These are phyloP conservation scores for Ustilago loliicola DNA, from an alignment of 1,284 basidiomycete species.

Conservation along the genomic window DNA sequence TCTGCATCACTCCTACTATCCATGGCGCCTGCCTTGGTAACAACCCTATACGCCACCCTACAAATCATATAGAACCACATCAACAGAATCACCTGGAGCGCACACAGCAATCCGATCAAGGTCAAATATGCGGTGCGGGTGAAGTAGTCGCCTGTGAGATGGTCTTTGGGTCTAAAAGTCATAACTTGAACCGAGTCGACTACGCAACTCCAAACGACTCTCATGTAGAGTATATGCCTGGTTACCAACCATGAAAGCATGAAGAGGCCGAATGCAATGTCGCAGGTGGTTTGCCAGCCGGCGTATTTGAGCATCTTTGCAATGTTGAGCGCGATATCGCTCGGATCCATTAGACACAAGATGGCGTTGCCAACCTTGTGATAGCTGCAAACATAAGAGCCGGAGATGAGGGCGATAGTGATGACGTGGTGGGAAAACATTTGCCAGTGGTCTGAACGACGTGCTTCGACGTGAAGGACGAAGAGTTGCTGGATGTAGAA, in stretches of 20 bases:
- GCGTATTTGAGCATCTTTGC: constrained; percentile 96
- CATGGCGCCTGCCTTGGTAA: constrained; percentile 82
- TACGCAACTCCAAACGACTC: constrained; percentile 59
- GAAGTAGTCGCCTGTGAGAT: constrained; percentile 30
- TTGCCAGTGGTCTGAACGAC: constrained; percentile 90
- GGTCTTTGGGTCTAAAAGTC: constrained; percentile 24
- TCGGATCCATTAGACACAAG: constrained; percentile 91
- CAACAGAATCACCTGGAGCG: constrained; percentile 78
- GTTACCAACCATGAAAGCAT: constrained; percentile 67
- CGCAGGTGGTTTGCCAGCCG: constrained; percentile 78
- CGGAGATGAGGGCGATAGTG: constrained; percentile 82
- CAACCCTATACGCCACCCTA: constrained; percentile 82
- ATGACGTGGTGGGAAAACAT: constrained; percentile 97
- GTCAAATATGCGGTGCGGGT: constrained; percentile 20
- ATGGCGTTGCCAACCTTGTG: constrained; percentile 89
- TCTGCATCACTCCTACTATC: constrained; percentile 73
- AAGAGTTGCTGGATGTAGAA: constrained; percentile 94
- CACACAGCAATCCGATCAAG: constrained; percentile 51
- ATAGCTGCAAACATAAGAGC: constrained; percentile 85
- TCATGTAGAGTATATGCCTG: constrained; percentile 62
- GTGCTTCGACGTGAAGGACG: constrained; percentile 90
- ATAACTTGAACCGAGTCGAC: constrained; percentile 37
- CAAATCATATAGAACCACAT: constrained; percentile 90
- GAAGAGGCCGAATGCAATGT: constrained; percentile 81
- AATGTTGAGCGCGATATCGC: constrained; percentile 86